Conservation (phyloP, 2,329 filamentous ascomycete genomes). For the Trichoderma sp. region DNA sequence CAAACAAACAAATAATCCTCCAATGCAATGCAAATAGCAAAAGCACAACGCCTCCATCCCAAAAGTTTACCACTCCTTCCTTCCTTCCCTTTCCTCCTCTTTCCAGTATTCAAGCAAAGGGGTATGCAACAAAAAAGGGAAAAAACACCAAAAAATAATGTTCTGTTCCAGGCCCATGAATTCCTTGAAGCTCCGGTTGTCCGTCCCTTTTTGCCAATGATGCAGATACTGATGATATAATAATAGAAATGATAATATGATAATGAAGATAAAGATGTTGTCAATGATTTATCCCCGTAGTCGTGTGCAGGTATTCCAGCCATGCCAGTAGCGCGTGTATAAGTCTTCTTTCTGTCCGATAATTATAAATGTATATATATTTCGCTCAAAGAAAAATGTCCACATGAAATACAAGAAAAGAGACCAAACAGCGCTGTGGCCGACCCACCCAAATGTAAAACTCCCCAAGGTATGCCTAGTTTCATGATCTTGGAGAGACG, state of each 20-base stretch:
- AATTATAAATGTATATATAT: conserved; percentile 1
- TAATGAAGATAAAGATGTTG: background rate
- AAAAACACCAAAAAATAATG: background rate
- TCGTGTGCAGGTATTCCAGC: background rate
- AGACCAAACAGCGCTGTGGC: background rate
- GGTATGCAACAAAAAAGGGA: background rate
- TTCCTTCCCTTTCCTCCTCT: background rate
- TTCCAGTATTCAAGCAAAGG: background rate
- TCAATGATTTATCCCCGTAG: background rate
- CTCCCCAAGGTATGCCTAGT: background rate
- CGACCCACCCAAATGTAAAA: background rate
- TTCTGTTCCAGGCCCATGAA: background rate
- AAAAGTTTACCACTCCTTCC: background rate
- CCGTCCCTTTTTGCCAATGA: background rate
- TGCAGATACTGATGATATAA: background rate
- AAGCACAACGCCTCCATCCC: conserved; percentile 2
- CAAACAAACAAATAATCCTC: background rate
- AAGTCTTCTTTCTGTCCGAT: background rate
- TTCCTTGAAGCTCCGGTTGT: conserved; percentile 15
- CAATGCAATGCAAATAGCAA: conserved; percentile 4
- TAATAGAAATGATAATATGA: background rate
- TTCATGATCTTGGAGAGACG: conserved; percentile 31
- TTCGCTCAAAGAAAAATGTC: background rate
- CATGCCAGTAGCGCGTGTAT: conserved; percentile 4
- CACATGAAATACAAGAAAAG: background rate